These are phyloP conservation scores for Fraxinus floribunda DNA, from an alignment of 305 asterid genomes.

Conservation along the genomic window DNA sequence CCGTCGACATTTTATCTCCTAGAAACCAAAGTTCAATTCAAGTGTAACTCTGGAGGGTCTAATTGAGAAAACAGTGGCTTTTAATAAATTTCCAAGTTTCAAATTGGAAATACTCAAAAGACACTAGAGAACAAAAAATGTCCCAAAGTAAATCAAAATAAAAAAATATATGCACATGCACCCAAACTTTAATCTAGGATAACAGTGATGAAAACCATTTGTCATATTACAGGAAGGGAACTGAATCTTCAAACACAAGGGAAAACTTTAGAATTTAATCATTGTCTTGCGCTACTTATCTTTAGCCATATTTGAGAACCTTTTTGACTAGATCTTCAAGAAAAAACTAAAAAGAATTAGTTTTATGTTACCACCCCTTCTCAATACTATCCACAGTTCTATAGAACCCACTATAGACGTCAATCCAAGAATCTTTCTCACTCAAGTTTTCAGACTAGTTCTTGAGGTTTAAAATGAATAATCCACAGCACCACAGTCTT, in stretches of 20 bases:
- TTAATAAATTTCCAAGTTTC: not conserved
- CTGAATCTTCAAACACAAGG: not conserved
- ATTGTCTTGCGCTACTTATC: not conserved
- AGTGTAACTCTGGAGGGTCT: not conserved
- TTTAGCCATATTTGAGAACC: not conserved
- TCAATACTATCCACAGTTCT: not conserved
- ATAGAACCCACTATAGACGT: not conserved
- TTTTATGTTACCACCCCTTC: not conserved
- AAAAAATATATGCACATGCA: not conserved
- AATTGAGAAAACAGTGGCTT: not conserved
- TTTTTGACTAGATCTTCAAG: not conserved
- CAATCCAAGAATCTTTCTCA: not conserved
- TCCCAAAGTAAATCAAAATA: not conserved
- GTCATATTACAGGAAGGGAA: not conserved
- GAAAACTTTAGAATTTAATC: not conserved
- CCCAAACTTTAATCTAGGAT: not conserved
- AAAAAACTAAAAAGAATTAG: not conserved
- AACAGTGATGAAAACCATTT: not conserved
- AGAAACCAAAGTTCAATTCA: not conserved
- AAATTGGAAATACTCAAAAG: not conserved
- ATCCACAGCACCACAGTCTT: slow-evolving; percentile 27
- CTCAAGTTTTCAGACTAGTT: not conserved
- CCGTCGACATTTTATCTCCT: not conserved
- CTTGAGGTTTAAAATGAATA: not conserved
- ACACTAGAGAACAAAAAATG: not conserved